Conservation (phyloP, 345 rosid species). For the Salix caprea region DNA sequence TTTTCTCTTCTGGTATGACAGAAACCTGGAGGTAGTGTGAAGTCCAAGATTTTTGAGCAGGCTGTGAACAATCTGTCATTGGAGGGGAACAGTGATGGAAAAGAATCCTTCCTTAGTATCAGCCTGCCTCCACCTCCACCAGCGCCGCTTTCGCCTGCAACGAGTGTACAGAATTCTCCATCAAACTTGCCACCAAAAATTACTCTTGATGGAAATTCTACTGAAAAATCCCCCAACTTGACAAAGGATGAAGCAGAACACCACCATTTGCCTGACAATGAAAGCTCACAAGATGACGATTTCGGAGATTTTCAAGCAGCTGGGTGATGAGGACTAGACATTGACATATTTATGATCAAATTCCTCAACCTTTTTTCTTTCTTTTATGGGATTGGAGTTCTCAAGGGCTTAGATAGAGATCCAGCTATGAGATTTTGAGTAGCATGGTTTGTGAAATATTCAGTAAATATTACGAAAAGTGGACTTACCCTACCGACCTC, state of each 20-base stretch:
- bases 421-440: neutral
- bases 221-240: conserved; percentile 18
- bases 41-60: conserved; percentile 56
- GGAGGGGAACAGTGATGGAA: conserved; percentile 53
- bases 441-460: conserved; percentile 8
- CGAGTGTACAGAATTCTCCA: conserved; percentile 37
- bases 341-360: neutral
- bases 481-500: neutral
- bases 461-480: neutral
- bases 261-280: conserved; percentile 22
- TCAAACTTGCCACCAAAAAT: conserved; percentile 30
- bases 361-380: neutral
- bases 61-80: conserved; percentile 46
- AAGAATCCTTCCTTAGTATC: conserved; percentile 53
- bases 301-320: conserved; percentile 99
- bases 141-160: conserved; percentile 53
- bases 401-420: neutral
- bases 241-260: conserved; percentile 32
- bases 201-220: conserved; percentile 25
- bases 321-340: conserved; percentile 21
- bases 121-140: conserved; percentile 88
- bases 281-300: conserved; percentile 64
- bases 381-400: neutral
- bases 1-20: conserved; percentile 21
- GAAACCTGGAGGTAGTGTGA: conserved; percentile 40